Evolutionary conservation across 2,329 filamentous ascomycete species (phyloP).

Genomic region (Colletotrichum tropicicola): DNA sequence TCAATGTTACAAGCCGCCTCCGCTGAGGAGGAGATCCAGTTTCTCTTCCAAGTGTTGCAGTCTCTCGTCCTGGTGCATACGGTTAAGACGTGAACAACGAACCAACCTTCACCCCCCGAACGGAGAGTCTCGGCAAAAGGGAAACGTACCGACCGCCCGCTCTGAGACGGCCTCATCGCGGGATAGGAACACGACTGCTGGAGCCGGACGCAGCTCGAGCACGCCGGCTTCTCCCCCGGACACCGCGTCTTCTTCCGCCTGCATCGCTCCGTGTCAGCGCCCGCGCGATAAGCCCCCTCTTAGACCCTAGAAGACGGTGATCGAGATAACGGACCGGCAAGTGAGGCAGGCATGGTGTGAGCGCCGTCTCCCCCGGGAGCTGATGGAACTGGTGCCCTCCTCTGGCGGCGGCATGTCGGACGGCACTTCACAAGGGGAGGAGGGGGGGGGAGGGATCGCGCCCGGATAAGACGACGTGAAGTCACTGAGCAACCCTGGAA

Average conservation of each 20-base stretch:
- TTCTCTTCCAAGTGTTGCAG: slow-evolving; percentile 62
- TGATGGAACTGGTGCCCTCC: slow-evolving; percentile 33
- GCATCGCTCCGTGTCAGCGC: slow-evolving; percentile 24
- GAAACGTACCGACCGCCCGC: slow-evolving; percentile 53
- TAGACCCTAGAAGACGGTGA: background rate
- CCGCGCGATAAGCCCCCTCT: background rate
- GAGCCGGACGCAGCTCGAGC: slow-evolving; percentile 59
- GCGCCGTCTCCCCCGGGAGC: slow-evolving; percentile 45
- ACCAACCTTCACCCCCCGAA: too few species aligned
- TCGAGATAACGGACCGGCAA: slow-evolving; percentile 49
- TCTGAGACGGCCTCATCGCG: slow-evolving; percentile 45
- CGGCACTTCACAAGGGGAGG: background rate
- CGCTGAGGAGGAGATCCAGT: slow-evolving; percentile 57
- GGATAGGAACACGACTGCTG: slow-evolving; percentile 58
- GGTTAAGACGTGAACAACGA: too few species aligned
- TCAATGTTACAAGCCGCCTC: slow-evolving; percentile 44
- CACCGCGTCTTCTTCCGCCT: slow-evolving; percentile 61
- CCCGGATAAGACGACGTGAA: slow-evolving; percentile 15
- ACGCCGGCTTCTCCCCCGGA: slow-evolving; percentile 59
- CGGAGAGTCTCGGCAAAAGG: too few species aligned
- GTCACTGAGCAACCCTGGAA: background rate
- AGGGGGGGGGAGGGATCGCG: slow-evolving; percentile 5
- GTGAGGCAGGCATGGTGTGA: slow-evolving; percentile 55
- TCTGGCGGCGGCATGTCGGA: slow-evolving; percentile 42
- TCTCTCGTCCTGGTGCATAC: slow-evolving; percentile 58